Conservation (phyloP, 192 early-diverging fungal species). For the Gonapodya sp. region DNA sequence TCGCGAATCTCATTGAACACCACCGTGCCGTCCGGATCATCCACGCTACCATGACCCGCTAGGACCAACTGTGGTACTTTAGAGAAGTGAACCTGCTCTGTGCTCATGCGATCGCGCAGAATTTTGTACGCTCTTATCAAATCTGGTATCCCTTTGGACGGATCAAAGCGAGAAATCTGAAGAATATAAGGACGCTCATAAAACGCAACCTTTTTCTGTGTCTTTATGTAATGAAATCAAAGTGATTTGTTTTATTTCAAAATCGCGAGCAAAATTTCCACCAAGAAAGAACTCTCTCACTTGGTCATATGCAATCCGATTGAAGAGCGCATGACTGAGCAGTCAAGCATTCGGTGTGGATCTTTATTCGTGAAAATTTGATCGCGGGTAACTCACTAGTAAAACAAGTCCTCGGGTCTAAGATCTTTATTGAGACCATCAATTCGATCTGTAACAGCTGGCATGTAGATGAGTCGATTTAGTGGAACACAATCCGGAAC, state of each 20-base stretch:
- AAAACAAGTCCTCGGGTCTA: slow-evolving; percentile 35
- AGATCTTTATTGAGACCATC: slow-evolving; percentile 77
- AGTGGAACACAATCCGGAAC: slow-evolving; percentile 61
- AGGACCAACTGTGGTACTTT: slow-evolving; percentile 62
- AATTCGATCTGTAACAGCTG: slow-evolving; percentile 66
- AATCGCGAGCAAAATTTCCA: neutral
- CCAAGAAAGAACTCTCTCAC: neutral
- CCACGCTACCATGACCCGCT: slow-evolving; percentile 68
- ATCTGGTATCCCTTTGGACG: slow-evolving; percentile 68
- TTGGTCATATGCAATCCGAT: slow-evolving; percentile 64
- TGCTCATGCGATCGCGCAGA: slow-evolving; percentile 47
- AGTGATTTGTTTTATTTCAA: neutral
- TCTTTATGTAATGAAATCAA: too few species aligned
- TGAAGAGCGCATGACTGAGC: slow-evolving; percentile 52
- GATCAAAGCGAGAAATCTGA: slow-evolving; percentile 77
- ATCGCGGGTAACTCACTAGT: slow-evolving; percentile 22
- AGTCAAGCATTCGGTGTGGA: neutral
- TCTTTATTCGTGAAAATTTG: neutral
- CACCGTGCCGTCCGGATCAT: slow-evolving; percentile 70
- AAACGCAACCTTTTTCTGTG: slow-evolving; percentile 32
- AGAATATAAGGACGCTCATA: slow-evolving; percentile 60
- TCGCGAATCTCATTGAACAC: slow-evolving; percentile 49
- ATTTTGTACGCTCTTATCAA: slow-evolving; percentile 57
- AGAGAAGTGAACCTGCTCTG: neutral
- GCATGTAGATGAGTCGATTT: slow-evolving; percentile 53